These are phyloP conservation scores for Penicillium coffeae DNA, from an alignment of 495 filamentous ascomycete species.

Conservation along the genomic window DNA sequence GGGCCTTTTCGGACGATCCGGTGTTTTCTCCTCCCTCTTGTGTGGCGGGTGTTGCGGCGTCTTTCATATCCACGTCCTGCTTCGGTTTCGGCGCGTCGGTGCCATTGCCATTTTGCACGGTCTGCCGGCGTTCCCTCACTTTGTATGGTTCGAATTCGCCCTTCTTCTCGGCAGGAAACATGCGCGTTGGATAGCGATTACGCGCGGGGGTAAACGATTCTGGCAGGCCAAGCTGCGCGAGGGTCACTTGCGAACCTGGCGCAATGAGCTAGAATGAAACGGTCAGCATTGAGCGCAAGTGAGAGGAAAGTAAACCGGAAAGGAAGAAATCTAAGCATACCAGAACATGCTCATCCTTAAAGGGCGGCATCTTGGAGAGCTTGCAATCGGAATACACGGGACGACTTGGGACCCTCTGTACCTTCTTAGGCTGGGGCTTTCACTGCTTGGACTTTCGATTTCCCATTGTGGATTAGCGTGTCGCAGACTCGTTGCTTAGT, in stretches of 20 bases:
- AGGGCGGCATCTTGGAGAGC: constrained; percentile 56
- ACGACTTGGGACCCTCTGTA: too few relatives aligned
- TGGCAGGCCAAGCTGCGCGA: constrained; percentile 88
- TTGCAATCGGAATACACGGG: constrained; percentile 5
- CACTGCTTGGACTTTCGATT: not conserved
- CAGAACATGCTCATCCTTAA: constrained; percentile 74
- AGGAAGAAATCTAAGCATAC: constrained; percentile 36
- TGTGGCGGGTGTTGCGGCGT: constrained; percentile 13
- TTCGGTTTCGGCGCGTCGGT: constrained; percentile 32
- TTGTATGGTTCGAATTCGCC: constrained; percentile 82
- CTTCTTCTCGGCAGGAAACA: constrained; percentile 79
- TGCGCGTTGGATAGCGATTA: constrained; percentile 79
- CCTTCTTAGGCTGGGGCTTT: too few relatives aligned
- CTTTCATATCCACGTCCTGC: constrained; percentile 49
- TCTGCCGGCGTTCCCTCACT: constrained; percentile 66
- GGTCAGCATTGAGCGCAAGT: constrained; percentile 2
- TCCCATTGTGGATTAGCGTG: constrained; percentile 20
- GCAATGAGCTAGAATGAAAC: constrained; percentile 66
- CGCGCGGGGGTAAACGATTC: constrained; percentile 87
- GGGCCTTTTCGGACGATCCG: constrained; percentile 6
- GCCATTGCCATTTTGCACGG: constrained; percentile 39
- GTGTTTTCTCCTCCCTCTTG: constrained; percentile 10
- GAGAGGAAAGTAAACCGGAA: not conserved
- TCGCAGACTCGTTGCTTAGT: not conserved
- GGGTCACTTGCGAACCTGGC: constrained; percentile 87